Conservation (phyloP, 345 rosid species). For the Corchorus capsularis region DNA sequence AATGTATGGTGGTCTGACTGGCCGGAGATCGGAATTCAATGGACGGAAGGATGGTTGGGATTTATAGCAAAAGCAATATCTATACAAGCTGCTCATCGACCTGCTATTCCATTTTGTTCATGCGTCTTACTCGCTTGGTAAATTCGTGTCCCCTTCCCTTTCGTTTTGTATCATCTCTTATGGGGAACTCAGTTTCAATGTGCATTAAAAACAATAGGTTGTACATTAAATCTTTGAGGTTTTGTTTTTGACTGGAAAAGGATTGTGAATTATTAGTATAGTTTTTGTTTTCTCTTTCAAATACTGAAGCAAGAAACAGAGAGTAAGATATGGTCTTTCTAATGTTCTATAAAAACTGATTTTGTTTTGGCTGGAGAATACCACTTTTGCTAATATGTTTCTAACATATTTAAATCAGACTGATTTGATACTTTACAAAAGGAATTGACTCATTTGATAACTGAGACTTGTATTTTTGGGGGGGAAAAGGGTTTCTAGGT, state of each 20-base stretch:
- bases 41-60: conserved; percentile 91
- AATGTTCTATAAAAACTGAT: not conserved
- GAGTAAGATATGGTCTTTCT: not conserved
- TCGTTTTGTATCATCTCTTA: not conserved
- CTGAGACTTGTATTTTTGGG: too few species aligned
- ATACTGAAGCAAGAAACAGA: not conserved
- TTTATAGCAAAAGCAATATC: conserved; percentile 41
- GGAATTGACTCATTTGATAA: too few species aligned
- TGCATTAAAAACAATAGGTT: not conserved
- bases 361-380: not conserved
- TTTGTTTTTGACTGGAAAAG: conserved; percentile 1
- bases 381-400: not conserved
- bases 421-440: too few species aligned
- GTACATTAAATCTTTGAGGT: conserved; percentile 12
- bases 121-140: not conserved
- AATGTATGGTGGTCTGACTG: conserved; percentile 68
- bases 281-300: not conserved
- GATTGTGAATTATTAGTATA: not conserved
- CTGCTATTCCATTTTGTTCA: not conserved
- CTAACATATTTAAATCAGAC: too few species aligned
- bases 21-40: conserved; percentile 61
- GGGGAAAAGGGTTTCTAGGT: too few species aligned
- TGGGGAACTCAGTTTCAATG: not conserved
- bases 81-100: not conserved
- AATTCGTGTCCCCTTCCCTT: conserved; percentile 1